Evolutionary conservation across 192 early-diverging fungal genomes (phyloP), one percentile per base, ranked within the genome.

Genomic region (Coemansia sp.): DNA sequence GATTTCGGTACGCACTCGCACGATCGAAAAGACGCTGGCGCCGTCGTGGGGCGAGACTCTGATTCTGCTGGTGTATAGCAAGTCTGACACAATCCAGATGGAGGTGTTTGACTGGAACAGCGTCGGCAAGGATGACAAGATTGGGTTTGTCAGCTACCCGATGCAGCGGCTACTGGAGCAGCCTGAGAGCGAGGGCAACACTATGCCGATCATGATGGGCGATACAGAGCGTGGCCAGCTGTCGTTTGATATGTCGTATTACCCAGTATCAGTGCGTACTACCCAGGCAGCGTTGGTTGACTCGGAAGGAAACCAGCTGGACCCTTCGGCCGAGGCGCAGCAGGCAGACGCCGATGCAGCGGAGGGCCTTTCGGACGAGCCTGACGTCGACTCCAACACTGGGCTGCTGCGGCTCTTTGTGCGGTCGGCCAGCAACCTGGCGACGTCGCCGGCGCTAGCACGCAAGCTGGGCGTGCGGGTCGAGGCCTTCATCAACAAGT

Each of bases 21-120:
- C 72, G 4, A 84, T 93, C 44, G 72, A 86, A 26, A 90, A 94
- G 70, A 91, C 83, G 35, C 82, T 85, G 58, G 84, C 93, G 65
- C 95, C 97, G 46, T 74, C 86, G 44, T 99, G 93, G 93, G 83
- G 92, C 56, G 87, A 96, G 65, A 93, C 86, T 15, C 69, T 86
- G 53, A 83, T 81, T 34, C 74, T 97, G 40, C 70, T 94, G 35
- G 75, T 98, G 55, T 88, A 87, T 42, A 90, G 83, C 66, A 70
- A 87, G 58, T 83, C 87, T 8, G 92, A 95, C 42, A 80, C 82
- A 27, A 70, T 98, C 15, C 73, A 81, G 55, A 80, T 97, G 40
- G 88, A 95, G 63, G 71, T 97, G 56, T 85, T 87, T 58, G 93
- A 98, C 82, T 85, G 83, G 65, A 90, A 95, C 62, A 83, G 81